Evolutionary conservation across 352 stramenopile species (phyloP).

Genomic region (Phytophthora pseudosyringae): DNA sequence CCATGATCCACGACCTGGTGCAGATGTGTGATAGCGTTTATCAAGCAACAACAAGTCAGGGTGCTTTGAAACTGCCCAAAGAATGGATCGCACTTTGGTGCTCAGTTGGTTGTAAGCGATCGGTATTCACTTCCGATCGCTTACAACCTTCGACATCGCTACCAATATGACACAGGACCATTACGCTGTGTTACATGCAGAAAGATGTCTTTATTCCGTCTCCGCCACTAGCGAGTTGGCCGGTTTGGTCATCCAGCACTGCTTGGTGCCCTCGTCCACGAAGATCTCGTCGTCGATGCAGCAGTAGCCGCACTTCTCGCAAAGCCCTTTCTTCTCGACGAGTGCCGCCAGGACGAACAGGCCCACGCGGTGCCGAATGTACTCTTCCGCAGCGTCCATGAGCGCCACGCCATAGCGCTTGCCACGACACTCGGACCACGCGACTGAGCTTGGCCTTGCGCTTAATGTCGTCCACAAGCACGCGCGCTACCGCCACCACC

Average conservation of each 20-base stretch:
- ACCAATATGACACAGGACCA: too few species aligned
- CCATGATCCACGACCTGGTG: background rate
- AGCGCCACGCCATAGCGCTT: conserved; percentile 53
- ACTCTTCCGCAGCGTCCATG: conserved; percentile 49
- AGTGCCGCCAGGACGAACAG: conserved; percentile 48
- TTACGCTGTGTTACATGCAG: too few species aligned
- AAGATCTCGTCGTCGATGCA: conserved; percentile 36
- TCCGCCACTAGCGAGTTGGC: conserved; percentile 7
- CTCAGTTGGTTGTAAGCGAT: too few species aligned
- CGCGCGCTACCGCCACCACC: conserved; percentile 55
- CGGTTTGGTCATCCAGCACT: conserved; percentile 39
- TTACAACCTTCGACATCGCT: too few species aligned
- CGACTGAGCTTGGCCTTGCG: conserved; percentile 60
- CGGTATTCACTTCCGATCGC: too few species aligned
- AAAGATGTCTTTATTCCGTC: background rate
- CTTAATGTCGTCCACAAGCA: conserved; percentile 36
- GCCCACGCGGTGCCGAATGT: conserved; percentile 37
- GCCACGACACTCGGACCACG: conserved; percentile 55
- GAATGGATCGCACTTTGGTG: too few species aligned
- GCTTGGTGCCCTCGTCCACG: conserved; percentile 34
- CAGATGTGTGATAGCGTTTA: too few species aligned
- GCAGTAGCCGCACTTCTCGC: conserved; percentile 38
- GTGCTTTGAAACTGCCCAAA: too few species aligned
- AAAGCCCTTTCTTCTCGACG: conserved; percentile 37
- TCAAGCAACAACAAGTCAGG: too few species aligned